Conservation (phyloP, 768 basidiomycete species). For the Cystoderma amianthinum region DNA sequence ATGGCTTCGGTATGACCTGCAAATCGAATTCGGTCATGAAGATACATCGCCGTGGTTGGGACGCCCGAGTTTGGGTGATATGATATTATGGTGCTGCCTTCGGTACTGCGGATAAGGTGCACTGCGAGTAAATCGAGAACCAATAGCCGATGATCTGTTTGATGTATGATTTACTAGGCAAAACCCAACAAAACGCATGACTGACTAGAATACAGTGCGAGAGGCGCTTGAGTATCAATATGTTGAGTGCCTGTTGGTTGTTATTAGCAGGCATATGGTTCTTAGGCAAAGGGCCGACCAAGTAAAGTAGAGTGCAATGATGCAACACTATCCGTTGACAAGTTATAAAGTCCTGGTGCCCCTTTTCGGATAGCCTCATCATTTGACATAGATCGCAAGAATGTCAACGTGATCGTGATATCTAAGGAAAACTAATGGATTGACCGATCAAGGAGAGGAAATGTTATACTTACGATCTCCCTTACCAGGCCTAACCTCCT, state of each 20-base stretch:
- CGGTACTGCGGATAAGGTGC: conserved; percentile 36
- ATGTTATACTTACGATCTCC: conserved; percentile 44
- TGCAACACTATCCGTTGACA: conserved; percentile 9
- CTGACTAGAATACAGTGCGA: conserved; percentile 16
- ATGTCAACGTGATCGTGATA: conserved; percentile 52
- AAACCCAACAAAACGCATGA: not conserved
- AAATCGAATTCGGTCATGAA: conserved; percentile 39
- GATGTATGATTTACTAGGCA: not conserved
- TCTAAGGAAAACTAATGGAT: conserved; percentile 23
- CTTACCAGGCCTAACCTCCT: conserved; percentile 25
- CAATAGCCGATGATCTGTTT: conserved; percentile 22
- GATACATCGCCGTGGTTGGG: conserved; percentile 29
- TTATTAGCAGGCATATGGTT: not conserved
- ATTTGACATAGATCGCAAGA: conserved; percentile 35
- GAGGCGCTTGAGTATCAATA: conserved; percentile 22
- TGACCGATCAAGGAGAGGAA: not conserved
- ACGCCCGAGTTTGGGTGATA: conserved; percentile 30
- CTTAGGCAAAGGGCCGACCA: conserved; percentile 2
- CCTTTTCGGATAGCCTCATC: conserved; percentile 8
- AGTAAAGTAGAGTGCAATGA: not conserved
- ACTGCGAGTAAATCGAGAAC: conserved; percentile 40
- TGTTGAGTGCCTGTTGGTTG: conserved; percentile 15
- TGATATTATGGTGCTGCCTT: conserved; percentile 42
- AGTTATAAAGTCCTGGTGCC: conserved; percentile 8
- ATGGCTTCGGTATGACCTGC: conserved; percentile 20